Conservation (phyloP, 257 asterid species). For the Ophiorrhiza pumila region DNA sequence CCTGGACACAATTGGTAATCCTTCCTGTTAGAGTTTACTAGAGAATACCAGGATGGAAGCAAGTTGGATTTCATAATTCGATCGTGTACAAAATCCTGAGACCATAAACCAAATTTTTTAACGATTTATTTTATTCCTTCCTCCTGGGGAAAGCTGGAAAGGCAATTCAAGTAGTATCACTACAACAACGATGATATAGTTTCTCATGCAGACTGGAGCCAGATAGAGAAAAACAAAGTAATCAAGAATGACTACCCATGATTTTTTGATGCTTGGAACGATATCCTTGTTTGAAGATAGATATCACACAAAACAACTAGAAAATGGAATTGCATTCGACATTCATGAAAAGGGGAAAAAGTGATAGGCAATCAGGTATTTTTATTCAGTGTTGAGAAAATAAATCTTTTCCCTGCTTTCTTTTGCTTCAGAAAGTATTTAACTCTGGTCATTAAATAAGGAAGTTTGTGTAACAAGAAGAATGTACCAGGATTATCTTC, state of each 20-base stretch:
- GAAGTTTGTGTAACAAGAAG: background rate
- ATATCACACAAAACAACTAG: background rate
- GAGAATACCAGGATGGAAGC: background rate
- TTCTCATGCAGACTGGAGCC: background rate
- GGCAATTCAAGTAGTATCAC: background rate
- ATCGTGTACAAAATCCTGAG: background rate
- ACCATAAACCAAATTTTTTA: background rate
- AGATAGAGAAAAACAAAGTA: slow-evolving; percentile 1
- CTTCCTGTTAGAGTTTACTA: background rate
- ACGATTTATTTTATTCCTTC: background rate
- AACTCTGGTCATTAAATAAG: background rate
- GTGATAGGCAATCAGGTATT: slow-evolving; percentile 4
- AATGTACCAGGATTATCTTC: slow-evolving; percentile 64
- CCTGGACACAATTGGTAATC: background rate
- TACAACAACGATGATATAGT: background rate
- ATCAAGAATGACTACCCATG: background rate
- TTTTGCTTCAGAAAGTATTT: slow-evolving; percentile 6
- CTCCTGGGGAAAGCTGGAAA: background rate
- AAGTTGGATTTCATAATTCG: background rate
- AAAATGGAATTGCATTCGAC: background rate
- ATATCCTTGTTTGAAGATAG: background rate
- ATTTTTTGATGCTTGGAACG: background rate
- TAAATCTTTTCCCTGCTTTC: background rate
- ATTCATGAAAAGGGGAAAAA: background rate
- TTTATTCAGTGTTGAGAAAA: background rate